phyloP scores from a whole-genome alignment of 108 stramenopile genomes.

The Pinguiococcus pyrenoidosus region DNA sequence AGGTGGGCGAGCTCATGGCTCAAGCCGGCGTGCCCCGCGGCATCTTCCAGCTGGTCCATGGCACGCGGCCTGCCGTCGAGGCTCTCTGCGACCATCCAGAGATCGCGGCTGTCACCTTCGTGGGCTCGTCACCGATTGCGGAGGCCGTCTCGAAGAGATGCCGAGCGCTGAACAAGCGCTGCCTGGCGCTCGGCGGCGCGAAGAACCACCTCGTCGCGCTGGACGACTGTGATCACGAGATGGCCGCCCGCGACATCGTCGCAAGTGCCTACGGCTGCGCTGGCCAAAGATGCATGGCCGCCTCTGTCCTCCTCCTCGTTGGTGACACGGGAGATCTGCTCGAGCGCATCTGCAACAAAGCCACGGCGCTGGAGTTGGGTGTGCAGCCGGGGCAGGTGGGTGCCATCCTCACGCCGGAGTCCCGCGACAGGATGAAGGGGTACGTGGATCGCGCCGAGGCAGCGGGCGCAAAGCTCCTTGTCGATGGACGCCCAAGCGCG shows the following conservation, averaged over 20 bases:
- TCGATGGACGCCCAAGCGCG: conserved; percentile 63
- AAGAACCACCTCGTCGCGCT: conserved; percentile 92
- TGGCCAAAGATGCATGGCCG: conserved; percentile 84
- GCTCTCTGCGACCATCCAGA: conserved; percentile 29
- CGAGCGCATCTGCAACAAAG: conserved; percentile 49
- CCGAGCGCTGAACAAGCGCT: conserved; percentile 60
- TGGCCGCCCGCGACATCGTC: conserved; percentile 68
- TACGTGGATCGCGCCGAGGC: conserved; percentile 64
- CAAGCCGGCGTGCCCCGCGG: conserved; percentile 36
- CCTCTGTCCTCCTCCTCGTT: conserved; percentile 73
- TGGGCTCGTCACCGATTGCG: conserved; percentile 75
- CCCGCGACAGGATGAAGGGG: not conserved
- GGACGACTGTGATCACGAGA: conserved; percentile 67
- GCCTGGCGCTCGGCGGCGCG: conserved; percentile 81
- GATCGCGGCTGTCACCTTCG: conserved; percentile 70
- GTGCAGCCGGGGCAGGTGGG: conserved; percentile 50
- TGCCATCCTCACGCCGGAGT: not conserved
- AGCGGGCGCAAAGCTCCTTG: conserved; percentile 58
- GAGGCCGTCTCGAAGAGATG: conserved; percentile 57
- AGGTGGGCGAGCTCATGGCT: conserved; percentile 21
- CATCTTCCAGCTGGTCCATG: conserved; percentile 39
- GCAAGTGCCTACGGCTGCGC: conserved; percentile 52
- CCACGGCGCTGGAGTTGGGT: conserved; percentile 55
- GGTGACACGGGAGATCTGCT: conserved; percentile 47
- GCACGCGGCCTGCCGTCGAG: conserved; percentile 21